A percentile compares a stretch with the other conserved stretches of the same genome.
These are phyloP conservation scores for Sporothrix protearum DNA, from an alignment of 2,329 filamentous ascomycete species.

Conservation along the genomic window DNA sequence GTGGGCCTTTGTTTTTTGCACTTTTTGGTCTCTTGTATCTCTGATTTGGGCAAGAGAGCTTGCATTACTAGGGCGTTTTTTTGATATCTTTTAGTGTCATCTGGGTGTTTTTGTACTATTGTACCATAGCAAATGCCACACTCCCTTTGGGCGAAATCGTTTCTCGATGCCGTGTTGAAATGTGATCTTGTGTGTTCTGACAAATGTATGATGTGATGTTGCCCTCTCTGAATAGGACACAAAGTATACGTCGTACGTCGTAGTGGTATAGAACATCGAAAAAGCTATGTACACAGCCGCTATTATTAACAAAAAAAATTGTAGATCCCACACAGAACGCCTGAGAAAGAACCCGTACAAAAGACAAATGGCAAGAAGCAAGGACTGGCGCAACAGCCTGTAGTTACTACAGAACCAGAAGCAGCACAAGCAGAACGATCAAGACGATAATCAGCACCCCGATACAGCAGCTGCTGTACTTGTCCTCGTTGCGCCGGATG, in stretches of 20 bases:
- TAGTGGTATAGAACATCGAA: background rate
- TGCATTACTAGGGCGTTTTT: slow-evolving; percentile 14
- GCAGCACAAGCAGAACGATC: slow-evolving; percentile 77
- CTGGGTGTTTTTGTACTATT: background rate
- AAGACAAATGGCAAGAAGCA: background rate
- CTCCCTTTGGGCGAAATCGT: too few relatives aligned
- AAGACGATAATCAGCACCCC: slow-evolving; percentile 81
- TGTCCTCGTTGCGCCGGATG: slow-evolving; percentile 86
- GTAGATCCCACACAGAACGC: background rate
- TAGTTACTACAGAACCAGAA: slow-evolving; percentile 54
- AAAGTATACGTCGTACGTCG: too few relatives aligned
- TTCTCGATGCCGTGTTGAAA: too few relatives aligned
- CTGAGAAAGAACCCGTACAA: background rate
- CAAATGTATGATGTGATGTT: background rate
- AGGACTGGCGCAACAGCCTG: background rate
- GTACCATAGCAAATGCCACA: background rate
- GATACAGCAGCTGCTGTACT: slow-evolving; percentile 84
- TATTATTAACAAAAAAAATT: background rate
- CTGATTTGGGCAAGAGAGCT: background rate
- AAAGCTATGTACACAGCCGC: background rate
- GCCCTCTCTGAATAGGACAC: background rate
- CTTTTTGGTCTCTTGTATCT: background rate
- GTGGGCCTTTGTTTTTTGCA: background rate
- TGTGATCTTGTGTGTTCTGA: background rate
- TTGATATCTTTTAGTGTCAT: background rate